Conservation (phyloP, 2,329 filamentous ascomycete genomes). For the Metarhizium humberi region DNA sequence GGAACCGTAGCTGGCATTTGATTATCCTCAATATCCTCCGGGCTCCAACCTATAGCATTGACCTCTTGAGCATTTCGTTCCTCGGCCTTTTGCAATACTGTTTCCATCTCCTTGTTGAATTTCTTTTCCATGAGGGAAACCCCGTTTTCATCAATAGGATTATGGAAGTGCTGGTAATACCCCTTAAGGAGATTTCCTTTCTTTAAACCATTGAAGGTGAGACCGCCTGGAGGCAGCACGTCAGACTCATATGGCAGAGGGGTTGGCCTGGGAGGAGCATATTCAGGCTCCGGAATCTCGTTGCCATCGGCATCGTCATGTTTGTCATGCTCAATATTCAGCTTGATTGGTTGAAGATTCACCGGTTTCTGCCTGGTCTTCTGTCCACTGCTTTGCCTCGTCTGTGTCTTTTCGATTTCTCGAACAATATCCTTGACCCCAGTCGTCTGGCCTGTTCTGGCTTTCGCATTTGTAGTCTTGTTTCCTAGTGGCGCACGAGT, state of each 20-base stretch:
- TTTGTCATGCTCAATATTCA: conserved; percentile 51
- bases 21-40: conserved; percentile 45
- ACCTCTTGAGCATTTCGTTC: conserved; percentile 59
- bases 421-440: conserved; percentile 51
- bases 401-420: conserved; percentile 53
- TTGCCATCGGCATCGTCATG: conserved; percentile 37
- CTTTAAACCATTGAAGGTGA: conserved; percentile 50
- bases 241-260: conserved; percentile 62
- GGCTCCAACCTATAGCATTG: conserved; percentile 52
- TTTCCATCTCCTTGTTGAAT: conserved; percentile 43
- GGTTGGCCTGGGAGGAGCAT: conserved; percentile 67
- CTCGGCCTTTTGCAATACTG: conserved; percentile 48
- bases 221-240: conserved; percentile 47
- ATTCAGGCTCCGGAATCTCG: conserved; percentile 81
- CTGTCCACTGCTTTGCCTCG: conserved; percentile 49
- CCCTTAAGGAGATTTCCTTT: conserved; percentile 50
- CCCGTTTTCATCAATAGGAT: conserved; percentile 59
- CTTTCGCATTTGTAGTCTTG: conserved; percentile 95
- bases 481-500: conserved; percentile 76
- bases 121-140: conserved; percentile 53
- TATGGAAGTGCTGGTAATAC: conserved; percentile 51
- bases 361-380: conserved; percentile 48
- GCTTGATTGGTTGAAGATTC: conserved; percentile 45
- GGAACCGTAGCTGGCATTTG: neutral
- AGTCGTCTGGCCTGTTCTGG: conserved; percentile 55